Evolutionary conservation across 305 asterid species (phyloP).

Genomic region (Fraxinus greggii): DNA sequence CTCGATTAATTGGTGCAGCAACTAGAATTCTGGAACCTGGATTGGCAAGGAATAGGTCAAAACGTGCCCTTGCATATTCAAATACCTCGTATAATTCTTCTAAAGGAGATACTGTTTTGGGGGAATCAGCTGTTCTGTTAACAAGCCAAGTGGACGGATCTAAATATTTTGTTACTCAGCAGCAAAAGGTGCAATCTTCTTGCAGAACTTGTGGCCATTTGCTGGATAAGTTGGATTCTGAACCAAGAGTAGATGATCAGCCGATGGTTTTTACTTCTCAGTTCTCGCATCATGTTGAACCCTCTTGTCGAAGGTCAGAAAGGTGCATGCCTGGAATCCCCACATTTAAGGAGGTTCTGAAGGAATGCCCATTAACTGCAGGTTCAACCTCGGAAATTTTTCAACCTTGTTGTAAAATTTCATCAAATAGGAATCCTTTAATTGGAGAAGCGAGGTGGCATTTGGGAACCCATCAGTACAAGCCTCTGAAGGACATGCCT

Average conservation of each 20-base stretch:
- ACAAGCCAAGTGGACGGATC: constrained; percentile 29
- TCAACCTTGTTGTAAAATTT: constrained; percentile 27
- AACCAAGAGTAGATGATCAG: constrained; percentile 26
- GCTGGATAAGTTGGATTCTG: constrained; percentile 34
- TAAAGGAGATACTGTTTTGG: constrained; percentile 24
- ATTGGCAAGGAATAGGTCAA: constrained; percentile 50
- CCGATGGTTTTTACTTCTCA: constrained; percentile 31
- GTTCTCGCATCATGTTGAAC: constrained; percentile 27
- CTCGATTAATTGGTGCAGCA: constrained; percentile 83
- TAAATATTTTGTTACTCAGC: constrained; percentile 27
- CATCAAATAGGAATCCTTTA: constrained; percentile 31
- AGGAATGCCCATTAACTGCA: constrained; percentile 20
- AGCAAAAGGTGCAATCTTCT: constrained; percentile 34
- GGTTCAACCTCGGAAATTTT: constrained; percentile 21
- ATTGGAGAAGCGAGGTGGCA: constrained; percentile 37
- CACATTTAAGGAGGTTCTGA: constrained; percentile 33
- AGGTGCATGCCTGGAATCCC: constrained; percentile 31
- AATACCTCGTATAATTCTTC: constrained; percentile 27
- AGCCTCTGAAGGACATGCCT: constrained; percentile 31
- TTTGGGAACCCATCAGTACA: constrained; percentile 30
- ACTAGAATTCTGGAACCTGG: constrained; percentile 84
- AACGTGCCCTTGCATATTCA: constrained; percentile 55
- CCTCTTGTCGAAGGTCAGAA: constrained; percentile 40
- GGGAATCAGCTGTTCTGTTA: constrained; percentile 26
- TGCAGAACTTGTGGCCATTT: constrained; percentile 60